Conservation (phyloP, 176 grass and related monocot genomes). For the Bonia amplexicaulis region DNA sequence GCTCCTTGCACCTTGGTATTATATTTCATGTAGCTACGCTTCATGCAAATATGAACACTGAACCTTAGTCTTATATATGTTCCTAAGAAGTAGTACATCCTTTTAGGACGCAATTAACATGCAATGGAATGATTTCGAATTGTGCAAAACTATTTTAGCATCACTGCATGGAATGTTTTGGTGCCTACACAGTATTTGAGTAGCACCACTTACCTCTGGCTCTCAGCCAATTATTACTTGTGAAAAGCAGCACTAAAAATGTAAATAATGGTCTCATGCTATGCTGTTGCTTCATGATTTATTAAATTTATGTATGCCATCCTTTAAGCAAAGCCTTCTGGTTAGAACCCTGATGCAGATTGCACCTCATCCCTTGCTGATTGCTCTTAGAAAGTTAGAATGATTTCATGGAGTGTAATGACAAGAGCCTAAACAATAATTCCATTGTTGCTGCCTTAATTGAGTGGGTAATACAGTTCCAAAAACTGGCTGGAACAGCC, state of each 20-base stretch:
- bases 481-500: background rate
- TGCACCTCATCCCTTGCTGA: background rate
- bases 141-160: background rate
- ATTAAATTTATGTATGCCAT: background rate
- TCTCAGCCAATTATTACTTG: background rate
- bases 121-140: background rate
- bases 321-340: background rate
- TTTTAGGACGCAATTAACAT: background rate
- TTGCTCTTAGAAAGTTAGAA: background rate
- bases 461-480: background rate
- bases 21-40: background rate
- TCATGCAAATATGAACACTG: background rate
- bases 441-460: background rate
- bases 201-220: background rate
- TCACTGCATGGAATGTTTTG: background rate
- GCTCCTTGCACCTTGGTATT: background rate
- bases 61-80: background rate
- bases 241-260: background rate
- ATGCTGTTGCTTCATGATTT: background rate
- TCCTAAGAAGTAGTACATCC: background rate
- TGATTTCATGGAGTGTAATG: background rate
- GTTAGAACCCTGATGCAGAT: background rate
- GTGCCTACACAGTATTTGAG: background rate
- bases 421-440: background rate
- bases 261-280: background rate